Percentiles rank a stretch among this genome's conserved stretches.
phyloP scores from a whole-genome alignment of 306 rosid species.

The Cercis canadensis region DNA sequence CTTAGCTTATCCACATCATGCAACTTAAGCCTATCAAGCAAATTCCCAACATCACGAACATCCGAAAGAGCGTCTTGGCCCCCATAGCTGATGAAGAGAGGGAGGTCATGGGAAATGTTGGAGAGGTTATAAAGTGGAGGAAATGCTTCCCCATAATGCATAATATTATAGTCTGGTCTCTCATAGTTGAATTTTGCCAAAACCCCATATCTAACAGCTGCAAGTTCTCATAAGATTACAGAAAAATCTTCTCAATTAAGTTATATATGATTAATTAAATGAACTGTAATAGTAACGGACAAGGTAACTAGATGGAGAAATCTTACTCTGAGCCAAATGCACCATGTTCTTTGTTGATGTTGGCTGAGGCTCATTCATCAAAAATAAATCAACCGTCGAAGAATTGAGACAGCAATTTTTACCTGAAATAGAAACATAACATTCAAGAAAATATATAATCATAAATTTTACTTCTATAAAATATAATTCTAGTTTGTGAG shows the following conservation, averaged over 20 bases:
- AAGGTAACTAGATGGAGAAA: neutral
- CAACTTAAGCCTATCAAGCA: constrained; percentile 65
- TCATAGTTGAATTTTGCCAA: constrained; percentile 68
- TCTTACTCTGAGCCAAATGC: constrained; percentile 88
- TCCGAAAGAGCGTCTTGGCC: constrained; percentile 84
- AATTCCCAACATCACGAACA: constrained; percentile 53
- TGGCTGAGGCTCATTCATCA: constrained; percentile 74
- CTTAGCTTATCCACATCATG: constrained; percentile 70
- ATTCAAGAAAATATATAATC: neutral
- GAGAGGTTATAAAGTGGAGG: constrained; percentile 87
- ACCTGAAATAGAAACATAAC: constrained; percentile 57
- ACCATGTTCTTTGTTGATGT: constrained; percentile 85
- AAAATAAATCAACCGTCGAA: constrained; percentile 68
- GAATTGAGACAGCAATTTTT: constrained; percentile 84
- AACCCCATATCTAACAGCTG: constrained; percentile 68
- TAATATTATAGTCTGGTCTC: constrained; percentile 46
- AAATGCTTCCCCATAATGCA: constrained; percentile 60
- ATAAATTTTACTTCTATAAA: neutral
- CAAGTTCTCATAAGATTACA: constrained; percentile 17
- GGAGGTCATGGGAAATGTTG: constrained; percentile 72
- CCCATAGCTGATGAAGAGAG: constrained; percentile 88
- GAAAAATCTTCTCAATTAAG: neutral
- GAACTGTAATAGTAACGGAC: neutral
- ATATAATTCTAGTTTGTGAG: neutral
- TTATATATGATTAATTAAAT: neutral